Evolutionary conservation across 2,329 filamentous ascomycete genomes (phyloP), one percentile per base, ranked within the genome.

Genomic region (Alternaria triticimaculans): DNA sequence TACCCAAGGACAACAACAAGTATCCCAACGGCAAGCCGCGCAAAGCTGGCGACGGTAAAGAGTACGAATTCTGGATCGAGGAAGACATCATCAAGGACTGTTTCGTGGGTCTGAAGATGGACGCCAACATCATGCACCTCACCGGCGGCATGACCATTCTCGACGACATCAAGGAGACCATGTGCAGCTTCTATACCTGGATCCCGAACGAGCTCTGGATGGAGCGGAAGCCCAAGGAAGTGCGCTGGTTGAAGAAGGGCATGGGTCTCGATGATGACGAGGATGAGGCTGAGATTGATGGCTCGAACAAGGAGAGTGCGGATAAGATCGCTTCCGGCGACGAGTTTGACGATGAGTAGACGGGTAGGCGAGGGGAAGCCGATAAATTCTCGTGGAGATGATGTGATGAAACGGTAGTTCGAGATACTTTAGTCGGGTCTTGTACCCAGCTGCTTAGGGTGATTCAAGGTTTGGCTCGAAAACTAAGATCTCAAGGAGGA

Each of bases 41-140:
- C 8, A 66, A 62, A 61, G 57, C 60, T 11, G 63, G 63, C 8
- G 70, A 78, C 15, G 82, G 86, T 41, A 69, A 61, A 46, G 83
- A 82, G 49, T 80, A 82, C 65, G 76, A 77, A 12, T 90, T 96
- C 67, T 88, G 91, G 72, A 74, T 97, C 4, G 94, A 97, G 64
- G 86, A 88, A 25, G 78, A 84, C 5, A 76, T 88, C 3, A 79
- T 91, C 18, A 64, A 82, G 26, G 82, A 87, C 59, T 87, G 91
- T 73, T 86, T 87, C 62, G 78, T 85, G 0, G 92, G 93, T 0
- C 79, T 85, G 80, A 85, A 83, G 74, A 73, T 85, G 51, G 72
- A 80, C 37, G 82, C 75, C 6, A 69, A 56, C 14, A 65, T 79
- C 18, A 28, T 78, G 26, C 68, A 65, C 3, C 63, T 79, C 8